Evolutionary conservation across 345 rosid species (phyloP), one percentile per base, ranked within the genome.

Genomic region (Ceriops tagal): DNA sequence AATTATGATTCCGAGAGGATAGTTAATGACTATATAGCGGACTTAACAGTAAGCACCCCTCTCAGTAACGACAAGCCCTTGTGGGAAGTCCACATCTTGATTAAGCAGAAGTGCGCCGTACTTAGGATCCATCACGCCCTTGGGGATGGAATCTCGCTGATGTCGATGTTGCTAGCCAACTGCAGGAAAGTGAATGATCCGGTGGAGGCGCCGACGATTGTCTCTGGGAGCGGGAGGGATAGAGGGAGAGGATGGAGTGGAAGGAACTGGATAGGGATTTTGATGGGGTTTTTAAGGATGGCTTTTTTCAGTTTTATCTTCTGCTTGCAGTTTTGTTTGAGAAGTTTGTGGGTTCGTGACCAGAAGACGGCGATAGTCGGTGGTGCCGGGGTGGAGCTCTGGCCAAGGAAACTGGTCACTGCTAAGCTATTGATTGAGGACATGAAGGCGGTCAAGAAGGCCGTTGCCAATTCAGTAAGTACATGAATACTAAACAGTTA

Each of bases 351-450:
- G 73, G 65, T 79, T 58, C 16, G 75, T 27, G 89, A 89, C 28
- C 55, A 67, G 76, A 73, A 77, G 62, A 85, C 85, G 24, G 77
- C n/a, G 59, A 70, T 82, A 2, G 67, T 77, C 26, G 89, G 91
- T 21, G 91, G 89, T n/a, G 82, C 68, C 0, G 89, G 88, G 47
- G 85, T 81, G 80, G 91, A 88, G 84, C 82, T 80, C 11, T 86
- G 88, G 91, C 93, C 85, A 34, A 80, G 93, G 71, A 84, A 80
- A 73, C 58, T 78, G 60, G 84, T 71, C 19, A 79, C 84, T 11
- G 91, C 93, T 15, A 76, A 58, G 67, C 80, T 88, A 52, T 24
- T 43, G 74, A 68, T 89, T 9, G 80, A 82, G 0, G 89, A 87
- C 69, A 85, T 85, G 88, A 85, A 85, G 58, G 9, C 22, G 43